Conservation (phyloP, 441 rosid species). For the Jatropha multifida region DNA sequence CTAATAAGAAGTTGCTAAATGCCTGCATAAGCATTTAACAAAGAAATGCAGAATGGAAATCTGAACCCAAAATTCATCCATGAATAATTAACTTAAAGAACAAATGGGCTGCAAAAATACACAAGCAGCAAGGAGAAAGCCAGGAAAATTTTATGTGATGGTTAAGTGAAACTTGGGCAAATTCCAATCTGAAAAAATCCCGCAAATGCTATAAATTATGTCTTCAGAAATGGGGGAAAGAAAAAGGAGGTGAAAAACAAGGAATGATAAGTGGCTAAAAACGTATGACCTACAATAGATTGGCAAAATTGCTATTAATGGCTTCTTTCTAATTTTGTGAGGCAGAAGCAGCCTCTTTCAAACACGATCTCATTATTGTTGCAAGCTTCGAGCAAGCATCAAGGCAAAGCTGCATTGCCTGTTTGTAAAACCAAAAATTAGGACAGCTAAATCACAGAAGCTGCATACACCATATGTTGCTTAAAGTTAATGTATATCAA, state of each 20-base stretch:
- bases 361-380: constrained; percentile 66
- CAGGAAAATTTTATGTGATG: neutral
- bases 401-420: constrained; percentile 84
- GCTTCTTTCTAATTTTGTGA: constrained; percentile 39
- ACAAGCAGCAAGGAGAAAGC: neutral
- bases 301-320: neutral
- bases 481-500: too few relatives aligned
- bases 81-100: neutral
- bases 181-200: neutral
- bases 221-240: neutral
- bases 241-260: neutral
- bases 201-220: neutral
- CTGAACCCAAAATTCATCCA: neutral
- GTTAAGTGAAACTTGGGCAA: neutral
- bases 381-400: constrained; percentile 79
- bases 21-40: neutral
- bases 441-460: neutral
- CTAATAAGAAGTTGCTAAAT: neutral
- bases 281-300: neutral
- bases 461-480: neutral
- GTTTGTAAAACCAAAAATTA: constrained; percentile 25
- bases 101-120: neutral
- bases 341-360: constrained; percentile 62
- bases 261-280: neutral
- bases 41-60: neutral